phyloP scores from a whole-genome alignment of 2,329 filamentous ascomycete species.

The Blumeriella jaapii region DNA sequence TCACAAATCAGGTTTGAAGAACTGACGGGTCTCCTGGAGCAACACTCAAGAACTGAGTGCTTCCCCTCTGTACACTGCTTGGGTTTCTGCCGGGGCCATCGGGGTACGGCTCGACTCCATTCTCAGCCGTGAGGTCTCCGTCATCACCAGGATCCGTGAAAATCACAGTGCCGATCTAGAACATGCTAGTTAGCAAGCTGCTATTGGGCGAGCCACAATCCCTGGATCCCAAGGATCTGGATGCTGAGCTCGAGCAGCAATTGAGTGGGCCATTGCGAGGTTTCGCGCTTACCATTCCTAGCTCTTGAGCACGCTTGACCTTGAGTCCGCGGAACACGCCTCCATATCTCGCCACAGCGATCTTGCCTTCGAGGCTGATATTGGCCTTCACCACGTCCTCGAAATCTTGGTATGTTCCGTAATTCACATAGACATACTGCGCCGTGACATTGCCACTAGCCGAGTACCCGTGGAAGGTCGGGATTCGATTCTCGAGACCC shows the following conservation, averaged over 20 bases:
- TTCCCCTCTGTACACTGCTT: constrained; percentile 82
- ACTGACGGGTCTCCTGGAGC: constrained; percentile 62
- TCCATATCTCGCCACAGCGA: constrained; percentile 79
- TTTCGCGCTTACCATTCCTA: constrained; percentile 67
- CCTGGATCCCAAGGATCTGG: no score
- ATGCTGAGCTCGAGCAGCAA: no score
- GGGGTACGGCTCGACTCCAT: constrained; percentile 71
- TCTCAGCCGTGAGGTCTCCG: constrained; percentile 66
- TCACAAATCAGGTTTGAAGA: constrained; percentile 22
- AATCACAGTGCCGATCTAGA: constrained; percentile 62
- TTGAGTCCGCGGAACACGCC: constrained; percentile 82
- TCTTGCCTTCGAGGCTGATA: constrained; percentile 69
- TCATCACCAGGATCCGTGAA: constrained; percentile 89
- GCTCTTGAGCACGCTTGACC: constrained; percentile 80
- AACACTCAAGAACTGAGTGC: constrained; percentile 66
- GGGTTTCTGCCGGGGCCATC: constrained; percentile 79
- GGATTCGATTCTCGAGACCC: constrained; percentile 58
- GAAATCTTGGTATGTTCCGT: constrained; percentile 77
- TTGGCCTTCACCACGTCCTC: constrained; percentile 69
- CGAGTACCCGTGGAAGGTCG: constrained; percentile 91
- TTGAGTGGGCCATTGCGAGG: no score
- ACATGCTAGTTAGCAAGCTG: neutral
- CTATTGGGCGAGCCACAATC: no score
- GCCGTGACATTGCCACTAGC: constrained; percentile 86
- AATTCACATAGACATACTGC: constrained; percentile 80